Percentiles rank a stretch among this genome's conserved stretches.
These are phyloP conservation scores for Tetratostichococcus sp. DNA, from an alignment of 139 green algal species.

Conservation along the genomic window DNA sequence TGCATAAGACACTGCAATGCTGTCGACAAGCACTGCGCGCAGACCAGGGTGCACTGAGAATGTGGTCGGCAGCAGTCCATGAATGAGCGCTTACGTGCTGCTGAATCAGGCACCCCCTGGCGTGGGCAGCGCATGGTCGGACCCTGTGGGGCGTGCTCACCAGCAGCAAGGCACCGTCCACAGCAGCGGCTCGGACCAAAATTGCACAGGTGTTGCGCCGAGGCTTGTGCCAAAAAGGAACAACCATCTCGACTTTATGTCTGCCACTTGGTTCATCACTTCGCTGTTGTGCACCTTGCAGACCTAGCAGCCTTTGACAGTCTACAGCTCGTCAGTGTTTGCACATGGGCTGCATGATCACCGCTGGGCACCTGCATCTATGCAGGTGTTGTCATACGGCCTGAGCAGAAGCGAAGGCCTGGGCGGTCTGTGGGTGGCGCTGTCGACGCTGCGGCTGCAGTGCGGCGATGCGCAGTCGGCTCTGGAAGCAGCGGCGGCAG, in stretches of 20 bases:
- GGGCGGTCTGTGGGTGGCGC: not conserved
- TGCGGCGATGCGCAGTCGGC: conserved; percentile 10
- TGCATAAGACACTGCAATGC: too few species aligned
- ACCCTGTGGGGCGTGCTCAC: not conserved
- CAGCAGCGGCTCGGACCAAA: too few species aligned
- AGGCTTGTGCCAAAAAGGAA: too few species aligned
- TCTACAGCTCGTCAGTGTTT: too few species aligned
- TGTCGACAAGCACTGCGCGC: too few species aligned
- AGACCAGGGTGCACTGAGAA: too few species aligned
- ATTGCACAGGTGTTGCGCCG: not conserved
- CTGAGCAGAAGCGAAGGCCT: not conserved
- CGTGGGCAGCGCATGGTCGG: not conserved
- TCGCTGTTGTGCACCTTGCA: not conserved
- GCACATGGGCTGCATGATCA: too few species aligned
- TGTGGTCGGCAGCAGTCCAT: too few species aligned
- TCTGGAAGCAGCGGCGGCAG: conserved; percentile 18
- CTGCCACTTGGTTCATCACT: too few species aligned
- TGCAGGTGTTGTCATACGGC: too few species aligned
- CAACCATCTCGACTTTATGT: too few species aligned
- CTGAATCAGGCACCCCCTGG: not conserved
- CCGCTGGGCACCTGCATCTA: too few species aligned
- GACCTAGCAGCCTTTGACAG: not conserved
- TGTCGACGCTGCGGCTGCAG: conserved; percentile 12
- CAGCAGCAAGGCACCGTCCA: not conserved
- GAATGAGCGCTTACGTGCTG: not conserved